Base-by-base conservation (phyloP, 805 yeast genomes). In the Teunomyces stri region DNA sequence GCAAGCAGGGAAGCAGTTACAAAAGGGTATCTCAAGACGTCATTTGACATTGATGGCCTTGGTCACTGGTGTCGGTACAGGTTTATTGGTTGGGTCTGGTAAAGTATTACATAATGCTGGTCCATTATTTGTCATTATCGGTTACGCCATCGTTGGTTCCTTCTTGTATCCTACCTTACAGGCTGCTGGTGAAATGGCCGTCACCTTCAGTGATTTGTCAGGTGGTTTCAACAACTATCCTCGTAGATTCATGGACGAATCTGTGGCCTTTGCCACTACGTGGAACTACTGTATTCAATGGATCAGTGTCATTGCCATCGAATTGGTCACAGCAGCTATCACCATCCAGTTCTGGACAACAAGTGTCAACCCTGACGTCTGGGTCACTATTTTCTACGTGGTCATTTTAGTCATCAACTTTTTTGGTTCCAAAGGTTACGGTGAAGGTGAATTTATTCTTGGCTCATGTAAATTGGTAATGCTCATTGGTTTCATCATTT, bases 141-240 rank as follows among this genome's bases (percentile, higher is more conserved):
- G 69, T 21, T 66, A 61, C 45, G 66, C 64, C 43, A 65, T 68
- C 38, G 68, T 65, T 29, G 72, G 71, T 16, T 60, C 66, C n/a
- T 60, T 66, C 44, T 52, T 68, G 48, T 63, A 60, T 43, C 70
- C 72, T 10, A 70, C 75, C 36, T 62, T 71, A 51, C 71, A 62
- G 52, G 66, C 73, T 11, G 72, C 72, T 28, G 76, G 75, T 12
- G 76, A 72, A 64, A 62, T 84, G 69, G 84, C 87, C 0, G 82
- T 82, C 44, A 75, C 79, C 12, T 84, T 80, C 55, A 68, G 80
- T 34, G 71, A 74, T 30, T 66, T 84, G 44, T 70, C 81, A 38
- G 89, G 89, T 58, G 85, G 85, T 4, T 84, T 80, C 61, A 82
- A 80, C 50, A 75, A 81, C 37, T 81, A 80, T 54, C 78, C 84